Evolutionary conservation across 371 early-diverging fungal species (phyloP).

Genomic region (Mortierella sp.): DNA sequence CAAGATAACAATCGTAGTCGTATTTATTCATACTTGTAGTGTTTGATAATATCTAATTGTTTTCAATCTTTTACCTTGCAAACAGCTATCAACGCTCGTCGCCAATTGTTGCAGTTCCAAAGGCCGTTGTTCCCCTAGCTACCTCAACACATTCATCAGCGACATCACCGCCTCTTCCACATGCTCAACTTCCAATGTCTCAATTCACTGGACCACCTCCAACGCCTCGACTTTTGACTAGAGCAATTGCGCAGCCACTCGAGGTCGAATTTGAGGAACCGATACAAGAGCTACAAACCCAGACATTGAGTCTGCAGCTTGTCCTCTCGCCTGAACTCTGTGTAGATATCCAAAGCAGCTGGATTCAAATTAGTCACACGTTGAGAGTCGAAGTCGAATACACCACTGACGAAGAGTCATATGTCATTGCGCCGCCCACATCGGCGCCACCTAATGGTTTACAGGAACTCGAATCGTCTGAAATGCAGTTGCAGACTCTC

Average conservation of each 20-base stretch:
- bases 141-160: constrained; percentile 8
- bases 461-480: not conserved
- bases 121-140: constrained; percentile 33
- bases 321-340: constrained; percentile 51
- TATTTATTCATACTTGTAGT: not conserved
- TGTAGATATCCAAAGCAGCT: constrained; percentile 50
- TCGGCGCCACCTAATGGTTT: constrained; percentile 9
- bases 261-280: constrained; percentile 48
- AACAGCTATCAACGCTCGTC: constrained; percentile 35
- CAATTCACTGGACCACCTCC: constrained; percentile 32
- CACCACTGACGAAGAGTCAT: constrained; percentile 46
- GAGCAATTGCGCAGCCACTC: constrained; percentile 44
- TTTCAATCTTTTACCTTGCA: not conserved
- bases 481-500: not conserved
- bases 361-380: constrained; percentile 45
- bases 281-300: constrained; percentile 30
- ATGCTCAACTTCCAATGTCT: constrained; percentile 9
- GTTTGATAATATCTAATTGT: not conserved
- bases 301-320: constrained; percentile 34
- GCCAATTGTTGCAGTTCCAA: constrained; percentile 22
- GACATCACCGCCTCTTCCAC: constrained; percentile 10
- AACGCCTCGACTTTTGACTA: constrained; percentile 46
- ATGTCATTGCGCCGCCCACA: constrained; percentile 22
- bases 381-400: constrained; percentile 51
- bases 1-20: not conserved